A percentile compares a stretch with the other conserved stretches of the same genome.
Conservation (phyloP, 345 rosid genomes). For the Firmiana major region DNA sequence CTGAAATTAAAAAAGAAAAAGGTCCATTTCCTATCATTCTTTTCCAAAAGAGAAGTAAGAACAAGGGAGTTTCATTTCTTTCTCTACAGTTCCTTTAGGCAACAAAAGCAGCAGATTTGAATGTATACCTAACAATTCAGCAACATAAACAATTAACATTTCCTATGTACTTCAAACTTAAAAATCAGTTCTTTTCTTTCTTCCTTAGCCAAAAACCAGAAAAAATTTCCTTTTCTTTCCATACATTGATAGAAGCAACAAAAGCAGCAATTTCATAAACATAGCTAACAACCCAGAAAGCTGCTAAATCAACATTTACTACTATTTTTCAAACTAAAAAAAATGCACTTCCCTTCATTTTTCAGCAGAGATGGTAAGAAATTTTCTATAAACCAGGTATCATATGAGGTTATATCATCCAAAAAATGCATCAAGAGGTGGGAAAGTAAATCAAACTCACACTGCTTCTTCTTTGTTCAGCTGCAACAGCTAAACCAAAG, state of each 20-base stretch:
- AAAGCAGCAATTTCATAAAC: not conserved
- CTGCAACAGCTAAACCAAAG: constrained; percentile 87
- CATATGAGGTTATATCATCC: not conserved
- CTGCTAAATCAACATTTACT: not conserved
- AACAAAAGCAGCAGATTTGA: not conserved
- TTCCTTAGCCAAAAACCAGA: not conserved
- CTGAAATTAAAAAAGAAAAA: not conserved
- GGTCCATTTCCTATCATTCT: not conserved
- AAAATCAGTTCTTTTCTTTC: not conserved
- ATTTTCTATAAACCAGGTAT: constrained; percentile 18
- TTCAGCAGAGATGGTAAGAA: not conserved
- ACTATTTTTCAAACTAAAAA: not conserved
- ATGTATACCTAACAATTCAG: not conserved
- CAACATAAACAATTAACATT: not conserved
- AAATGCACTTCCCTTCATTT: not conserved
- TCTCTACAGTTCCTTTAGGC: not conserved
- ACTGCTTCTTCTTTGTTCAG: constrained; percentile 94
- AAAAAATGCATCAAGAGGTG: not conserved
- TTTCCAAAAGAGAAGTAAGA: not conserved
- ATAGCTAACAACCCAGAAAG: not conserved
- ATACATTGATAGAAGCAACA: not conserved
- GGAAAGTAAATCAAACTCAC: constrained; percentile 37
- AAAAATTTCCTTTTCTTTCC: not conserved
- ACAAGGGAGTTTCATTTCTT: not conserved
- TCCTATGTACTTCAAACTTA: not conserved